Percentiles rank a stretch among this genome's conserved stretches.
These are phyloP conservation scores for Neopestalotiopsis sp. DNA, from an alignment of 2,329 filamentous ascomycete genomes.

Conservation along the genomic window DNA sequence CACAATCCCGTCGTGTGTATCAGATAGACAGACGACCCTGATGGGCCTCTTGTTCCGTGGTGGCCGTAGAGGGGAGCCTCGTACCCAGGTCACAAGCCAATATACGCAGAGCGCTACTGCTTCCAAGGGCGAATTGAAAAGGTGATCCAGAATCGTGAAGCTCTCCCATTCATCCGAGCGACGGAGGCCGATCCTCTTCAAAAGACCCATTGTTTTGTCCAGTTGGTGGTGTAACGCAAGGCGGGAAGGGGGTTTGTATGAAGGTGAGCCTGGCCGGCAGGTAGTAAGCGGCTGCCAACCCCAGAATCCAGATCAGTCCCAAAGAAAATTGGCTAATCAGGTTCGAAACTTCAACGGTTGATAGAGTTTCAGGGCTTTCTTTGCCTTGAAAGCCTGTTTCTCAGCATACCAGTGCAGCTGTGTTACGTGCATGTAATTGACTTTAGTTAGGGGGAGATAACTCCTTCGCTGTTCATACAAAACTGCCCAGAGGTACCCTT, in stretches of 20 bases:
- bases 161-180: constrained; percentile 53
- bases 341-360: background rate
- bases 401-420: background rate
- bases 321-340: background rate
- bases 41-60: constrained; percentile 62
- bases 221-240: background rate
- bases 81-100: constrained; percentile 67
- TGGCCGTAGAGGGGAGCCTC: constrained; percentile 66
- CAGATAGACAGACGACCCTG: constrained; percentile 85
- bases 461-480: too few species aligned
- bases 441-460: background rate
- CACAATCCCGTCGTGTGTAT: constrained; percentile 76
- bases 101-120: constrained; percentile 68
- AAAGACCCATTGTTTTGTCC: constrained; percentile 46
- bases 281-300: background rate
- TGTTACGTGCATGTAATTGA: background rate
- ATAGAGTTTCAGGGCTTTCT: background rate
- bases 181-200: constrained; percentile 51
- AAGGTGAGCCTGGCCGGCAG: background rate
- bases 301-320: background rate
- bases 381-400: background rate
- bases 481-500: too few species aligned
- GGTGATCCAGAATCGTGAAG: constrained; percentile 61
- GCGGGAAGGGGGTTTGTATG: background rate
- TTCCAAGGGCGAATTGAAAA: constrained; percentile 72